These are phyloP conservation scores for Nannochloropsis oceanica DNA, from an alignment of 108 stramenopile species.

Conservation along the genomic window DNA sequence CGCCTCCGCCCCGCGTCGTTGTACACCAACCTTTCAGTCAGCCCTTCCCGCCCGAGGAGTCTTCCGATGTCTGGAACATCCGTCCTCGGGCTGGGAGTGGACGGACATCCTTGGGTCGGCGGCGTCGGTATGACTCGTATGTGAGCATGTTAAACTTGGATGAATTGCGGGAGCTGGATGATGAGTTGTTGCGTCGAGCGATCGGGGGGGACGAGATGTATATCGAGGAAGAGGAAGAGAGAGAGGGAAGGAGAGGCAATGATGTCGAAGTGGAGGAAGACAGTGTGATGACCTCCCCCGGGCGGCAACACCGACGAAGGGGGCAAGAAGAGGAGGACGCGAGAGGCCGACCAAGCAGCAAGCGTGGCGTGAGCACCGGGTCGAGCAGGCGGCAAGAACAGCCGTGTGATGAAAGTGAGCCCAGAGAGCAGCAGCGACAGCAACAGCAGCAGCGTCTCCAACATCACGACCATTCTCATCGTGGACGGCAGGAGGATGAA, in stretches of 20 bases:
- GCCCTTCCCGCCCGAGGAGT: background rate
- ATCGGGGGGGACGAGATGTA: background rate
- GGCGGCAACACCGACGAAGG: background rate
- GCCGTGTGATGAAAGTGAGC: background rate
- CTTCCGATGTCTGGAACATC: background rate
- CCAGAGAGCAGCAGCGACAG: background rate
- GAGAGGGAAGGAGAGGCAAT: background rate
- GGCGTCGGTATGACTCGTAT: background rate
- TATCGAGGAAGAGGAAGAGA: background rate
- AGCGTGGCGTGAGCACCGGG: background rate
- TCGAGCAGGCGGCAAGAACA: background rate
- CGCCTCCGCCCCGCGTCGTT: background rate
- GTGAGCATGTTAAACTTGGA: background rate
- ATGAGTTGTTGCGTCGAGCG: background rate
- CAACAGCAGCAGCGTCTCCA: too few relatives aligned
- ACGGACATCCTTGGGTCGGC: background rate
- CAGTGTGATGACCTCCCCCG: background rate
- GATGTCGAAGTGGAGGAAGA: background rate
- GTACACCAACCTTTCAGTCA: background rate
- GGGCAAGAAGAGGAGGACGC: background rate
- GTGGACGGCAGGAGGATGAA: too few relatives aligned
- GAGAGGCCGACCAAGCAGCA: background rate
- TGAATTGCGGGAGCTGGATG: background rate
- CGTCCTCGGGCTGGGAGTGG: background rate
- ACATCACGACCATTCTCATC: too few relatives aligned